Evolutionary conservation across 345 rosid genomes (phyloP), one percentile per base, ranked within the genome.

Genomic region (Euphorbia lathyris): DNA sequence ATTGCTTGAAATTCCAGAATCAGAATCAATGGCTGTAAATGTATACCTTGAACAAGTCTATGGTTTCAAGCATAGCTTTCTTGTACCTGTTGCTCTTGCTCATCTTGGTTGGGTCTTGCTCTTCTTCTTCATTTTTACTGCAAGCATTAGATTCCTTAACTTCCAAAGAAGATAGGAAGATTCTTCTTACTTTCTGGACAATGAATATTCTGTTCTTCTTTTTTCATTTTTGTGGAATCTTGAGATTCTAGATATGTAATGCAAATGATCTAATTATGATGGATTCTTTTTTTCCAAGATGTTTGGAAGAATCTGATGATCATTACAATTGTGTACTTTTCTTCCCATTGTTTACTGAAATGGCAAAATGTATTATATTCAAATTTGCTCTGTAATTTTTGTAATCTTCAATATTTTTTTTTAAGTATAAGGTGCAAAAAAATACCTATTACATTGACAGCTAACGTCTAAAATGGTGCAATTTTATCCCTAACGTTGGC

Each of bases 61-160:
- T 27, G 86, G 86, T 11, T 80, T 26, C 64, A 78, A 83, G 1
- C 50, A 78, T 57, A 68, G 68, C 62, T 80, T 78, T 69, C 78
- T 83, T 3, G 45, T 70, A 20, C 69, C 79, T 6, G 78, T 73
- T 22, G 84, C 51, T 3, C 1, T 77, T 17, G 82, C 82, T 30
- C 86, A 77, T 51, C 34, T 67, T 10, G 83, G 80, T 34, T 83
- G 78, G 78, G 83, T 76, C 36, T 66, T 83, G 22, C 82, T 73
- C 38, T 80, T 83, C 74, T 69, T 77, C 53, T 75, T 83, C 63
- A 74, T 79, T 43, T 83, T 83, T 42, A 78, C 83, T 22, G 77
- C 70, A 27, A 79, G 82, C 42, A 83, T 83, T 74, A 83, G 75
- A 76, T 83, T 72, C 82, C 47, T 80, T 25, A 83, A 83, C 76